Evolutionary conservation across 2,329 filamentous ascomycete species (phyloP).

Genomic region (Dactylellina cionopaga): DNA sequence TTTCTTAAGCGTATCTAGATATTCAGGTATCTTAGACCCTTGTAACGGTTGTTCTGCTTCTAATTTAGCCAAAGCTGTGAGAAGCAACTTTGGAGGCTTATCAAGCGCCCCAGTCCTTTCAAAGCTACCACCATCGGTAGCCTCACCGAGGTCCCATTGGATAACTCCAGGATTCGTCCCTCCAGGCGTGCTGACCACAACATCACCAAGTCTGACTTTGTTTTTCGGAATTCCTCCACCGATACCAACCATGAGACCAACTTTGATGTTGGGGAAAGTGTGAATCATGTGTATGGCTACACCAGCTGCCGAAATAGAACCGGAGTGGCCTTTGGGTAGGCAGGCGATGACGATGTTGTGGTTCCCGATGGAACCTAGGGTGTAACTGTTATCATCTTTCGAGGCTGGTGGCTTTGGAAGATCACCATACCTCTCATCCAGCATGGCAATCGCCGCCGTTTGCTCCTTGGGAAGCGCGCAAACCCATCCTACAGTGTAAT

Average conservation of each 20-base stretch:
- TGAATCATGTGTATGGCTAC: constrained; percentile 59
- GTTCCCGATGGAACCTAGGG: constrained; percentile 56
- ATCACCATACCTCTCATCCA: constrained; percentile 58
- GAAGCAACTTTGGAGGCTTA: background rate
- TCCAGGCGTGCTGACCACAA: background rate
- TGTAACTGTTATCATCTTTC: constrained; percentile 46
- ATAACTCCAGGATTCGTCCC: background rate
- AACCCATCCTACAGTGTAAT: constrained; percentile 61
- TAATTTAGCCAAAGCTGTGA: background rate
- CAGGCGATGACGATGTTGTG: constrained; percentile 59
- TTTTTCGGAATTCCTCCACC: background rate
- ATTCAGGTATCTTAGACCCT: background rate
- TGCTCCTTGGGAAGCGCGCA: constrained; percentile 59
- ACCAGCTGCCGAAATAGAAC: constrained; percentile 57
- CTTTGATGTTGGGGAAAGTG: constrained; percentile 58
- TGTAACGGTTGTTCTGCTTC: background rate
- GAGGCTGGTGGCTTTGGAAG: constrained; percentile 52
- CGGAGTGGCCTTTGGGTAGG: constrained; percentile 58
- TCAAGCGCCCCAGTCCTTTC: background rate
- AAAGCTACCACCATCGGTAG: background rate
- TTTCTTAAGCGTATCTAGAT: background rate
- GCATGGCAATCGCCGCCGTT: constrained; percentile 58
- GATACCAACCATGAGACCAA: constrained; percentile 1
- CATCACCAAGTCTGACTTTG: background rate
- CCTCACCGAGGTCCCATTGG: constrained; percentile 10